Evolutionary conservation across 176 grass and related monocot species (phyloP), one percentile per base, ranked within the genome.

Genomic region (Phoenix dactylifera): DNA sequence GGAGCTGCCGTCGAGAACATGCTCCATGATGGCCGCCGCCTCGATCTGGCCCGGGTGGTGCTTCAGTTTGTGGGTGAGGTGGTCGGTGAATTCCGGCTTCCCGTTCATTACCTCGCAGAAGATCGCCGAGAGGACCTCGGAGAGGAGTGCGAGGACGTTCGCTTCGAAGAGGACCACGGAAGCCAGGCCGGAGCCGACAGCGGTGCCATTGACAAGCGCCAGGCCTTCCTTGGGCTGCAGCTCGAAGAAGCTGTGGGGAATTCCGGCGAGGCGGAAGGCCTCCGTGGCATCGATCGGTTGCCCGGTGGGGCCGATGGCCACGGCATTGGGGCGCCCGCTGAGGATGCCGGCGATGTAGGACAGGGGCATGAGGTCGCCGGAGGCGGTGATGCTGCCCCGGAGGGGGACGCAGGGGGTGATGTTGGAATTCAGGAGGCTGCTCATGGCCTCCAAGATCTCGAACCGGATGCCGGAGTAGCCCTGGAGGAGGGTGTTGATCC

Each of bases 51-150:
- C 90, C 0, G 90, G 90, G 61, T 95, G 90, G 53, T 95, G 90
- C 77, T 90, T 95, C 16, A 95, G 58, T 77, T 87, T 95, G 80
- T 95, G 90, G 0, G 86, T 89, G 7, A 89, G 71, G 66, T 95
- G 85, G 73, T 95, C 89, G 0, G 85, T 95, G 82, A 74, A 95
- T 76, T 95, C 85, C 0, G 82, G 82, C 28, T 95, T 95, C 52
- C 89, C 89, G 49, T 86, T 83, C 89, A 89, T 95, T 30, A 81
- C 86, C 77, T 95, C 90, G 58, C 83, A 89, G 51, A 95, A 95
- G 15, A 95, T 76, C 0, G 86, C 90, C 0, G 90, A 95, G 1
- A 95, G 1, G 2, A 89, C 82, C 74, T 89, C 89, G 0, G 89
- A 69, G 0, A 95, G 76, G 6, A 95, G 57, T 0, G 69, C 59